These are phyloP conservation scores for Pyrenophora seminiperda DNA, from an alignment of 2,329 filamentous ascomycete genomes.

Conservation along the genomic window DNA sequence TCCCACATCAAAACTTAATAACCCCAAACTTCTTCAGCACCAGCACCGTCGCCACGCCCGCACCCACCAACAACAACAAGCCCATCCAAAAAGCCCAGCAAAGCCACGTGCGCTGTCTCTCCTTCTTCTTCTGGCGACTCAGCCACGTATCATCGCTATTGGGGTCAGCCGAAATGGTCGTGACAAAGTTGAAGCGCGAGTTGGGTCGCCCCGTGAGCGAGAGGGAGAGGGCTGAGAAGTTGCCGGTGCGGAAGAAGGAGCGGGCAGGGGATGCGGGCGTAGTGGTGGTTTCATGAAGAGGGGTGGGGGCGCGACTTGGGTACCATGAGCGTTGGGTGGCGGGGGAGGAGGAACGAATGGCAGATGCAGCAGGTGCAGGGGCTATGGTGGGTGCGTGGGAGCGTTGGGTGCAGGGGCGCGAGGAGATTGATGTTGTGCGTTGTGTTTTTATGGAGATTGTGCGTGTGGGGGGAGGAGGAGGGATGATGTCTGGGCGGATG, in stretches of 20 bases:
- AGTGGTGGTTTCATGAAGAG: neutral
- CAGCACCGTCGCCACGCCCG: conserved; percentile 53
- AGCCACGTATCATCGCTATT: conserved; percentile 60
- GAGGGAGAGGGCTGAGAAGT: conserved; percentile 31
- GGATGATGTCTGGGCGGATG: conserved; percentile 5
- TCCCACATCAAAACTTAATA: conserved; percentile 15
- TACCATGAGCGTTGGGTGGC: neutral
- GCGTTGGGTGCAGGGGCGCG: neutral
- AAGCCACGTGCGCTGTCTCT: conserved; percentile 53
- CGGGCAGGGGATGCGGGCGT: neutral
- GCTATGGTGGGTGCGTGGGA: neutral
- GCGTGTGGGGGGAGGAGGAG: neutral
- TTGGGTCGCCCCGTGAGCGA: conserved; percentile 33
- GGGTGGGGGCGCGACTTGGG: neutral
- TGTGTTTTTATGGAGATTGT: neutral
- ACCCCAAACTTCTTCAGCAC: conserved; percentile 46
- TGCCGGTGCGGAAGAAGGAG: conserved; percentile 18
- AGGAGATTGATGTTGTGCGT: neutral
- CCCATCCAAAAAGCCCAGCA: conserved; percentile 56
- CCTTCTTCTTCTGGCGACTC: conserved; percentile 56
- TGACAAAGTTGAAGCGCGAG: conserved; percentile 41
- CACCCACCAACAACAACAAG: conserved; percentile 54
- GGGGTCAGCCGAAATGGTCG: conserved; percentile 37
- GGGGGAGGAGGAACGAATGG: neutral
- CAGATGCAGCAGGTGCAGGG: too few relatives aligned